These are phyloP conservation scores for Plasmodium gonderi DNA, from an alignment of 169 alveolate genomes.

Conservation along the genomic window DNA sequence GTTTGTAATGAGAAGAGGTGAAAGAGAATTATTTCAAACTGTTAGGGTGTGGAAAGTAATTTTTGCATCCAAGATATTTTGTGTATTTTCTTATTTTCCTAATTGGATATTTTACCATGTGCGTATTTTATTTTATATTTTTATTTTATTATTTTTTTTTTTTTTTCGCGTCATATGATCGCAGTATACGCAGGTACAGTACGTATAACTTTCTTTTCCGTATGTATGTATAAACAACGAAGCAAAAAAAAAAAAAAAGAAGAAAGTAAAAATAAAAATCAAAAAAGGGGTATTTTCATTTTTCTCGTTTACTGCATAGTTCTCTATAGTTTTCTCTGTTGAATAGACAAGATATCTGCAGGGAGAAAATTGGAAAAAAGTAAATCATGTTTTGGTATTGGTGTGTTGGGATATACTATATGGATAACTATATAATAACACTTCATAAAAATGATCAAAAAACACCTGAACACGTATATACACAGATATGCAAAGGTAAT, in stretches of 20 bases:
- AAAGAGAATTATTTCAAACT: not conserved
- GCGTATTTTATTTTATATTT: not conserved
- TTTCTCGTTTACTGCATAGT: slow-evolving; percentile 25
- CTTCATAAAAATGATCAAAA: too few species aligned
- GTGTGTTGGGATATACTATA: too few species aligned
- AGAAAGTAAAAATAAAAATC: not conserved
- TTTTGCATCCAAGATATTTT: too few species aligned
- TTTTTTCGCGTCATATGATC: not conserved
- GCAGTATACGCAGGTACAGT: not conserved
- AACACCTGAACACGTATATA: too few species aligned
- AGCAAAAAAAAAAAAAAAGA: not conserved
- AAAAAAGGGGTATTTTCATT: not conserved
- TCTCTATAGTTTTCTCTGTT: slow-evolving; percentile 16
- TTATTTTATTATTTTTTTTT: not conserved
- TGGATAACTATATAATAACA: too few species aligned
- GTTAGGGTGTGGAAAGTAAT: not conserved
- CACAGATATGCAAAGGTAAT: too few species aligned
- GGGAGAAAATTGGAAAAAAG: not conserved
- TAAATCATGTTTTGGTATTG: too few species aligned
- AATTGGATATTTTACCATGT: not conserved
- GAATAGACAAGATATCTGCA: slow-evolving; percentile 43
- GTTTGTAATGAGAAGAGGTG: too few species aligned
- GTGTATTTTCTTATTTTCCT: not conserved
- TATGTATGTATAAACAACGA: not conserved
- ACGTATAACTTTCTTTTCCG: not conserved